A percentile compares a stretch with the other conserved stretches of the same genome.
These are phyloP conservation scores for Colletotrichum sp. DNA, from an alignment of 2,329 filamentous ascomycete species.

Conservation along the genomic window DNA sequence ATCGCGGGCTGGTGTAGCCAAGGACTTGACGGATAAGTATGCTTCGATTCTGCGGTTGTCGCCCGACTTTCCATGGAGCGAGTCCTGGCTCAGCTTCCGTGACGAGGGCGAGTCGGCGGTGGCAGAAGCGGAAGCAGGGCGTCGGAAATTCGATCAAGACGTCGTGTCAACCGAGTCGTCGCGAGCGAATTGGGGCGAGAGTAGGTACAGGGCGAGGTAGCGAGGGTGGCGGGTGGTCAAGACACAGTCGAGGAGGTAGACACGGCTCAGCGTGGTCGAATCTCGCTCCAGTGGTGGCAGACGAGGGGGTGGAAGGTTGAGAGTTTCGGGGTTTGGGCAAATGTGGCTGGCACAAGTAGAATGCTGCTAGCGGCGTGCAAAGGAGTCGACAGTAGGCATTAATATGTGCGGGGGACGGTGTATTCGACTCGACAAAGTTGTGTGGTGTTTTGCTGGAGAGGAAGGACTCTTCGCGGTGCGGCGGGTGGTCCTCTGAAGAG, in stretches of 20 bases:
- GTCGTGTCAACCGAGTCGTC: not conserved
- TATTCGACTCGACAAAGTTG: not conserved
- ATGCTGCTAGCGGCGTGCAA: conserved; percentile 10
- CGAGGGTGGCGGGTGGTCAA: not conserved
- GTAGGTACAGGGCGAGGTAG: not conserved
- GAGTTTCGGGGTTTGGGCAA: not conserved
- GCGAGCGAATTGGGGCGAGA: not conserved
- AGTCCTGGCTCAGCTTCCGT: conserved; percentile 29
- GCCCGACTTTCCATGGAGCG: conserved; percentile 58
- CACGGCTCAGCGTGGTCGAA: conserved; percentile 7
- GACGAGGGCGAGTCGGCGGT: conserved; percentile 2
- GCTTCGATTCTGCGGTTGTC: conserved; percentile 52
- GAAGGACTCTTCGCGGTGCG: conserved; percentile 6
- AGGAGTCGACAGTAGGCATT: not conserved
- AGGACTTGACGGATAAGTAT: conserved; percentile 47
- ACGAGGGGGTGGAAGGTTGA: conserved; percentile 6
- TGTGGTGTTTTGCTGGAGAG: not conserved
- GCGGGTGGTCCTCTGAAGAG: conserved; percentile 5
- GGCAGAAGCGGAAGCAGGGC: conserved; percentile 8
- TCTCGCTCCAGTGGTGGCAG: conserved; percentile 1
- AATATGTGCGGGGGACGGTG: not conserved
- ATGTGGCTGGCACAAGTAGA: conserved; percentile 5
- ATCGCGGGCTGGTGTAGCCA: conserved; percentile 38
- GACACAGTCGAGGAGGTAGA: not conserved
- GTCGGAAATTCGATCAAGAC: conserved; percentile 5